Evolutionary conservation across 345 rosid genomes (phyloP).

Genomic region (Heritiera littoralis): DNA sequence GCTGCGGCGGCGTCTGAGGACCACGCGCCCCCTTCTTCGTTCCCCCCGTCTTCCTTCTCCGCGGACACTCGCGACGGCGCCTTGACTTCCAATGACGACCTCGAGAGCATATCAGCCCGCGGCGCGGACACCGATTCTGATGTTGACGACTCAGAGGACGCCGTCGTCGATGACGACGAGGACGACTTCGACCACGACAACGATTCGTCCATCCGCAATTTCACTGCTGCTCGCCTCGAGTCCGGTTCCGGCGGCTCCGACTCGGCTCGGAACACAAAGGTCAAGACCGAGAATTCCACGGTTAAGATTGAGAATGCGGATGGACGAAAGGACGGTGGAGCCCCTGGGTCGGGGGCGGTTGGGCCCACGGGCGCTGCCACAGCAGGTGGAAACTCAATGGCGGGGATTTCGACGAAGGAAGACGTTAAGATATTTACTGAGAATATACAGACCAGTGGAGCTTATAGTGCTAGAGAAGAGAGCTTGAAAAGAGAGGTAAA

Average conservation of each 20-base stretch:
- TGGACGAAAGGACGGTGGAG: constrained; percentile 57
- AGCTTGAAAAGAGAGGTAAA: constrained; percentile 80
- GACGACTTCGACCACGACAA: constrained; percentile 73
- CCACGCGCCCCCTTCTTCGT: constrained; percentile 68
- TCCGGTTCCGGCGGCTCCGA: constrained; percentile 27
- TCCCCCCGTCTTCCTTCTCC: constrained; percentile 86
- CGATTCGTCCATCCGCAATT: constrained; percentile 82
- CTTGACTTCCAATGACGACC: constrained; percentile 90
- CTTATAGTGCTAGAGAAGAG: constrained; percentile 97
- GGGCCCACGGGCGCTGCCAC: constrained; percentile 37
- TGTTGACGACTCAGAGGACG: constrained; percentile 84
- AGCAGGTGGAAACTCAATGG: constrained; percentile 42
- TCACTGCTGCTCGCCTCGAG: constrained; percentile 85
- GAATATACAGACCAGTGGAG: constrained; percentile 94
- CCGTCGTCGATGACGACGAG: constrained; percentile 92
- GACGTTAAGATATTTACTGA: constrained; percentile 85
- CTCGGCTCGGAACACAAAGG: constrained; percentile 58
- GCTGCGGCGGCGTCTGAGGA: constrained; percentile 75
- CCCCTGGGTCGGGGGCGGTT: constrained; percentile 37
- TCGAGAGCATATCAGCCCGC: constrained; percentile 96
- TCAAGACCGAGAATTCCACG: constrained; percentile 60
- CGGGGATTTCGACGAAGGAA: constrained; percentile 66
- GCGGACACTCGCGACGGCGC: constrained; percentile 96
- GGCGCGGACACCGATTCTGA: constrained; percentile 79
- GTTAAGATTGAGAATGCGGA: constrained; percentile 83